These are phyloP conservation scores for Iberis amara DNA, from an alignment of 441 rosid genomes.

Conservation along the genomic window DNA sequence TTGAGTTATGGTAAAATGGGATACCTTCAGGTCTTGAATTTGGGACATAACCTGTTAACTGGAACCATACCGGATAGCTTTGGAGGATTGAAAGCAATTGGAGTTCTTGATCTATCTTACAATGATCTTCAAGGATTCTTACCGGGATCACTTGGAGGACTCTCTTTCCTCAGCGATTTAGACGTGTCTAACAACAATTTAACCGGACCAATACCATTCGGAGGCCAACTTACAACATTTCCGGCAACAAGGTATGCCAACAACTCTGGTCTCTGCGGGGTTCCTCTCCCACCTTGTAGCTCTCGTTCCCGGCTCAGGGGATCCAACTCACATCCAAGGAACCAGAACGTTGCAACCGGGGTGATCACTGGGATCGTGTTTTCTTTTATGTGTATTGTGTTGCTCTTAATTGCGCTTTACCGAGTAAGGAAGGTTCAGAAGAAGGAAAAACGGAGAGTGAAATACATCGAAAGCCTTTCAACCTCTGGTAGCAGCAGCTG, in stretches of 20 bases:
- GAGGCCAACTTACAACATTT: conserved; percentile 90
- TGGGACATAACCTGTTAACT: conserved; percentile 66
- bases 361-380: conserved; percentile 58
- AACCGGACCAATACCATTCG: conserved; percentile 74
- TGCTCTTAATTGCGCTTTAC: conserved; percentile 57
- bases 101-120: conserved; percentile 83
- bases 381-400: conserved; percentile 52
- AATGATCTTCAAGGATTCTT: conserved; percentile 64
- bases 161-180: conserved; percentile 82
- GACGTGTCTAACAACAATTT: conserved; percentile 89
- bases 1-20: conserved; percentile 52
- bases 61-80: conserved; percentile 74
- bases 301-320: conserved; percentile 33
- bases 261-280: conserved; percentile 89
- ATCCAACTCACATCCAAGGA: conserved; percentile 30
- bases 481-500: conserved; percentile 84
- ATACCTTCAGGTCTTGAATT: conserved; percentile 76
- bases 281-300: conserved; percentile 67
- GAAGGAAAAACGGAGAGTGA: conserved; percentile 60
- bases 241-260: conserved; percentile 69
- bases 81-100: conserved; percentile 66
- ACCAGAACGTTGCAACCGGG: conserved; percentile 42
- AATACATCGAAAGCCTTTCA: conserved; percentile 83
- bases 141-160: conserved; percentile 68
- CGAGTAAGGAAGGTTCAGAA: conserved; percentile 44